phyloP scores from a whole-genome alignment of 108 stramenopile genomes.

The Skeletonema marinoi region DNA sequence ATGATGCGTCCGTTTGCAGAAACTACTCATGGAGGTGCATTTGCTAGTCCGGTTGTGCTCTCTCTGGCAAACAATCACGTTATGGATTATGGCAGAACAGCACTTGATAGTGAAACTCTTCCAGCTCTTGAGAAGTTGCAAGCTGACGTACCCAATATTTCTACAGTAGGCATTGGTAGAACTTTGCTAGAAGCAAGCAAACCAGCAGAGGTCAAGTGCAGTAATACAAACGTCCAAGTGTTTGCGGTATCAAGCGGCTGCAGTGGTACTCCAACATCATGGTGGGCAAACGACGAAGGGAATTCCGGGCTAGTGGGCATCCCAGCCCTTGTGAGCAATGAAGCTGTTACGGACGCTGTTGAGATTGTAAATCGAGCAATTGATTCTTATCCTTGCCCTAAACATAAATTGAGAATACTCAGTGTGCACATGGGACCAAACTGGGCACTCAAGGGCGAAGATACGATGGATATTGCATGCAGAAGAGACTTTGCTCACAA shows the following conservation, averaged over 20 bases:
- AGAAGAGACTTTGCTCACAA: constrained; percentile 22
- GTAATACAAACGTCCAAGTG: too few relatives aligned
- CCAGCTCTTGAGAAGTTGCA: constrained; percentile 9
- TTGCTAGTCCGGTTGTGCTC: constrained; percentile 8
- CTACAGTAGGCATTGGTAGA: constrained; percentile 6
- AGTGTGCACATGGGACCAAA: constrained; percentile 29
- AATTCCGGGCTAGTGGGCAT: too few relatives aligned
- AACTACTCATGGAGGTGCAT: not conserved
- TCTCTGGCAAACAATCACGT: constrained; percentile 30
- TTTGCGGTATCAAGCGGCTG: too few relatives aligned
- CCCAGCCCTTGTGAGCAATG: not conserved
- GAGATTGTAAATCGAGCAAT: constrained; percentile 1
- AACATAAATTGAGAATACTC: constrained; percentile 1
- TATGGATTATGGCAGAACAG: constrained; percentile 19
- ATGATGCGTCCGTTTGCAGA: not conserved
- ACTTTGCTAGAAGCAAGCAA: constrained; percentile 3
- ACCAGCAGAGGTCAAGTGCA: not conserved
- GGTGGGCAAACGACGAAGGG: too few relatives aligned
- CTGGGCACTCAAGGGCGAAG: constrained; percentile 9
- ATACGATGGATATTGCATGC: constrained; percentile 2
- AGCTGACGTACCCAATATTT: not conserved
- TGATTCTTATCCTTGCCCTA: too few relatives aligned
- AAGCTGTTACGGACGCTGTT: constrained; percentile 6
- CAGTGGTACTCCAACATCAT: too few relatives aligned
- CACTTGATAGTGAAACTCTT: constrained; percentile 16